phyloP scores from a whole-genome alignment of 495 filamentous ascomycete species.

The Penicillium macrosclerotiorum region DNA sequence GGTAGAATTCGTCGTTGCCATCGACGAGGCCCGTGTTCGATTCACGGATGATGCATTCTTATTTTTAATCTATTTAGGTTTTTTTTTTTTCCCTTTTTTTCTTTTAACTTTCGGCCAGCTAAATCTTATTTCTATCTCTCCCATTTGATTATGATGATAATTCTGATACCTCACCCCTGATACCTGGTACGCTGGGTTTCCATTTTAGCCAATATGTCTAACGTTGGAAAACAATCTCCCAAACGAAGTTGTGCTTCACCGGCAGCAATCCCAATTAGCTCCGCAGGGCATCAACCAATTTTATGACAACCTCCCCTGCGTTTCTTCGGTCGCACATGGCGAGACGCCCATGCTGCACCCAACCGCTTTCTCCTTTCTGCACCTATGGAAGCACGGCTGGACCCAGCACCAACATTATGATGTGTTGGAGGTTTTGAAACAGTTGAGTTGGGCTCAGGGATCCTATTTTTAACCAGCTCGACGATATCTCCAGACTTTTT shows the following conservation, averaged over 20 bases:
- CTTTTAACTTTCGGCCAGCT: background rate
- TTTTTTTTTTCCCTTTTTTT: background rate
- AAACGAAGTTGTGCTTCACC: too few species aligned
- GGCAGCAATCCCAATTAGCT: too few species aligned
- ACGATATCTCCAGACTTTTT: background rate
- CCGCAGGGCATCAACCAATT: too few species aligned
- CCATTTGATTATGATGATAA: too few species aligned
- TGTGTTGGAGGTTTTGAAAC: background rate
- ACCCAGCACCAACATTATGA: too few species aligned
- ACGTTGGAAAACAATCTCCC: too few species aligned
- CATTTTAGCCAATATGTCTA: too few species aligned
- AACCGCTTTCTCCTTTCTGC: background rate
- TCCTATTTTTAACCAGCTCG: background rate
- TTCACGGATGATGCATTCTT: constrained; percentile 52
- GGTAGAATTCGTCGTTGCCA: constrained; percentile 61
- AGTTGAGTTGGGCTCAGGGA: background rate
- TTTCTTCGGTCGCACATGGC: background rate
- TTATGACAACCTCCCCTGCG: too few species aligned
- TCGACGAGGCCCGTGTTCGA: constrained; percentile 60
- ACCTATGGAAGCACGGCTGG: background rate
- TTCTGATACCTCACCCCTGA: too few species aligned
- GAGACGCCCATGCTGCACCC: background rate
- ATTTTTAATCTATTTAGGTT: background rate
- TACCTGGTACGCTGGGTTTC: too few species aligned
- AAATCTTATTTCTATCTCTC: background rate